Base-by-base conservation (phyloP, 2,329 filamentous ascomycete genomes). In the Colletotrichum tofieldiae region DNA sequence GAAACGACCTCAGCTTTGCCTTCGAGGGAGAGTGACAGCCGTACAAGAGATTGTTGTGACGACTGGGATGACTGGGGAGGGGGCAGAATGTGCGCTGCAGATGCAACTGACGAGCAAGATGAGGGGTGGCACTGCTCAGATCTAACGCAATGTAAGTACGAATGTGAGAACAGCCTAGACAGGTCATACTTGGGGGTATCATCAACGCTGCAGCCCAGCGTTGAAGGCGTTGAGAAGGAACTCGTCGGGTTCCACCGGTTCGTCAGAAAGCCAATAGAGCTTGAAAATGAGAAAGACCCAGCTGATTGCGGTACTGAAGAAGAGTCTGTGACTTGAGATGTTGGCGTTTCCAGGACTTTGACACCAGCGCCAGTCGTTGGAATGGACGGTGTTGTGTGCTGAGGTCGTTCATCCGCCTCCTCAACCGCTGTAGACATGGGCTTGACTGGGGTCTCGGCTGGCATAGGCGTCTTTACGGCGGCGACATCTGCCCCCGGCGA, bases 1-100 rank as follows among this genome's bases (percentile, higher is more conserved):
- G 92, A 90, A 29, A 95, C 90, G 63, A 98, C 87, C 77, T 96
- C 93, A n/a, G 96, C 96, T 79, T 95, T 96, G 75, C 96, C 96
- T 78, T 98, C 94, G 41, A 95, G 88, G 23, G 94, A 96, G 78
- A 96, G 91, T 1, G 94, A 94, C 37, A 98, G 87, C 60, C 94
- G 92, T 69, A 97, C 88, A 37, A 89, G 88, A n/a, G 85, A 82
- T 59, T 83, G 82, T 39, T 63, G 60, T 37, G 60, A 63, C 9
- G 45, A 52, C 26, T 54, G 83, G 60, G 80, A 59, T 18, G 55
- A 59, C 43, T 55, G 83, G 60, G 80, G 81, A 60, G 80, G 78
- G 65, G 83, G 78, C 18, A 84, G 78, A 59, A 81, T 65, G 16
- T 79, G 73, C 12, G 56, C 26, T 18, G 74, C 71, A 1, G 85